Evolutionary conservation across 192 early-diverging fungal genomes (phyloP), one percentile per base, ranked within the genome.

Genomic region (Anaeromyces robustus): DNA sequence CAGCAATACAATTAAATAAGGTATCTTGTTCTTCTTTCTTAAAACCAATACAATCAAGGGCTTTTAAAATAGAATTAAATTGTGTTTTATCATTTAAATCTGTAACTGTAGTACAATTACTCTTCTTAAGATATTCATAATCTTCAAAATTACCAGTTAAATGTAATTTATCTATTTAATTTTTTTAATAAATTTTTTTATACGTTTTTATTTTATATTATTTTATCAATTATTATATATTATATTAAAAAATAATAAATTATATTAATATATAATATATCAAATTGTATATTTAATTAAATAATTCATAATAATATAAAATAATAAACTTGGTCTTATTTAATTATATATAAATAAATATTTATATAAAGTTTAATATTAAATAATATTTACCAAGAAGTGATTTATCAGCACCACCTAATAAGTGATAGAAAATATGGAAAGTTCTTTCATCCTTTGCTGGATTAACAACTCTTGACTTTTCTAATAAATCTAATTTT

Each of bases 21-120:
- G 95, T 90, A 83, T 98, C 96, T 86, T 98, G 98, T 87, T 99
- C 98, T 84, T 96, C 95, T 85, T 99, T 96, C 0, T 94, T 96
- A 92, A 99, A 98, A 2, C 96, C 96, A 29, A 92, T 89, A 59
- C 93, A 90, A 81, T 90, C 90, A 22, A 52, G 22, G 22, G 43
- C 43, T 3, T 52, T 52, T 22, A 22, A 4, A 52, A 52, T 52
- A 22, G 16, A 1, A 22, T 52, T 19, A 52, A 52, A 52, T 52
- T 52, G 43, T 4, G 19, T 52, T 22, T 52, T 52, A 22, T 52
- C 43, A 22, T 52, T 22, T 22, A 52, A 52, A 22, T 19, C 13
- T 22, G 16, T 0, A 52, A 52, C 43, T 22, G 19, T 52, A 22
- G 43, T 22, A 52, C 43, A 52, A 22, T 52, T 22, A 52, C 43